A percentile compares a stretch with the other conserved stretches of the same genome.
These are phyloP conservation scores for Spathaspora arborariae DNA, from an alignment of 805 yeast genomes.

Conservation along the genomic window DNA sequence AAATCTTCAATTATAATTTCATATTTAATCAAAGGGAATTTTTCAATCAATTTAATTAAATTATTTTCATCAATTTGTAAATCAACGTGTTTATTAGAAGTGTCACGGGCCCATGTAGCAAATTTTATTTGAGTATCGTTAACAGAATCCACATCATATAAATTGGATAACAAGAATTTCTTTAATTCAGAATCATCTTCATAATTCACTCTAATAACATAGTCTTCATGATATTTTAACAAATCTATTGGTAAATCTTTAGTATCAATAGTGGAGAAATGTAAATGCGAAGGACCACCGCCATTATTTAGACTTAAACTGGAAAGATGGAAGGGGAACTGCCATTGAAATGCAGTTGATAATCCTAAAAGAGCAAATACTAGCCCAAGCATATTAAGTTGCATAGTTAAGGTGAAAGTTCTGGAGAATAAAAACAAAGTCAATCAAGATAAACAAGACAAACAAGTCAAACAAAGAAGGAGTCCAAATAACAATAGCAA, in stretches of 20 bases:
- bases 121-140: conserved; percentile 11
- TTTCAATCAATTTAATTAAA: conserved; percentile 18
- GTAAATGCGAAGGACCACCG: conserved; percentile 12
- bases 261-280: conserved; percentile 25
- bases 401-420: too few relatives aligned
- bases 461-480: too few relatives aligned
- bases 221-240: conserved; percentile 35
- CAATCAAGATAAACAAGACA: too few relatives aligned
- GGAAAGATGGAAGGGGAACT: conserved; percentile 3
- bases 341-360: conserved; percentile 1
- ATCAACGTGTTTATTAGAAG: conserved; percentile 11
- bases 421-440: too few relatives aligned
- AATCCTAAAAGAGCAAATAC: neutral
- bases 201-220: conserved; percentile 44
- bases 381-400: too few relatives aligned
- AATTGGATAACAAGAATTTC: conserved; percentile 14
- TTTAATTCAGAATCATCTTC: conserved; percentile 14
- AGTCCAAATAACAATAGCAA: too few relatives aligned
- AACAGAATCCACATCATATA: neutral
- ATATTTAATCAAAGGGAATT: conserved; percentile 22
- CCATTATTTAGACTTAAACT: neutral
- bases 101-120: conserved; percentile 46
- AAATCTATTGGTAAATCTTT: conserved; percentile 39
- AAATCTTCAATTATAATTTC: conserved; percentile 53
- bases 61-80: conserved; percentile 19